Percentiles rank a stretch among this genome's conserved stretches.
Conservation (phyloP, 2,329 filamentous ascomycete genomes). For the Fusarium lyarnte region DNA sequence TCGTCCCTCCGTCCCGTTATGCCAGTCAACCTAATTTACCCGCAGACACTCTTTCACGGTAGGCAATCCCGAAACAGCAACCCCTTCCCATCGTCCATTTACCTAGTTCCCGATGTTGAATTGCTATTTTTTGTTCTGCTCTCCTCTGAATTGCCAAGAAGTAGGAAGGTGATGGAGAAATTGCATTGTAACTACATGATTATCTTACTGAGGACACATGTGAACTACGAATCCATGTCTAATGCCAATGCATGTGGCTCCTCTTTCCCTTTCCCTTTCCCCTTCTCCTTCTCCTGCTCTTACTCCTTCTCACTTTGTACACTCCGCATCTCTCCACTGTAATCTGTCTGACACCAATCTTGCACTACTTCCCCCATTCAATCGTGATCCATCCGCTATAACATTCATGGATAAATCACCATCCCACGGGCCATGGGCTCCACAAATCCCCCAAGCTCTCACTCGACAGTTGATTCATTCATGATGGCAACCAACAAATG, state of each 20-base stretch:
- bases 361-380: slow-evolving; percentile 21
- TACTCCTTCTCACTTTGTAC: slow-evolving; percentile 35
- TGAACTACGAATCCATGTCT: neutral
- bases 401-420: slow-evolving; percentile 37
- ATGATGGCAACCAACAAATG: slow-evolving; percentile 14
- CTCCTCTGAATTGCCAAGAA: neutral
- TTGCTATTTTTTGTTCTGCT: neutral
- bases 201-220: slow-evolving; percentile 3
- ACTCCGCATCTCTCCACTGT: slow-evolving; percentile 25
- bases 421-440: slow-evolving; percentile 35
- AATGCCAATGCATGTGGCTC: slow-evolving; percentile 2
- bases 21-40: slow-evolving; percentile 31
- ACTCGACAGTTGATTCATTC: slow-evolving; percentile 16
- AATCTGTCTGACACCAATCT: slow-evolving; percentile 34
- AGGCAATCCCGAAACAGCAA: slow-evolving; percentile 28
- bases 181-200: neutral
- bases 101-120: neutral
- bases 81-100: slow-evolving; percentile 8
- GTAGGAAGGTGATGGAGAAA: slow-evolving; percentile 6
- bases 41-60: slow-evolving; percentile 14
- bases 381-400: slow-evolving; percentile 38
- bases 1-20: slow-evolving; percentile 35
- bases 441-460: slow-evolving; percentile 29
- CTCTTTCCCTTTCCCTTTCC: neutral
- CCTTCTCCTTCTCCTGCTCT: neutral